Conservation (phyloP, 805 yeast genomes). For the Starmera amethionina region DNA sequence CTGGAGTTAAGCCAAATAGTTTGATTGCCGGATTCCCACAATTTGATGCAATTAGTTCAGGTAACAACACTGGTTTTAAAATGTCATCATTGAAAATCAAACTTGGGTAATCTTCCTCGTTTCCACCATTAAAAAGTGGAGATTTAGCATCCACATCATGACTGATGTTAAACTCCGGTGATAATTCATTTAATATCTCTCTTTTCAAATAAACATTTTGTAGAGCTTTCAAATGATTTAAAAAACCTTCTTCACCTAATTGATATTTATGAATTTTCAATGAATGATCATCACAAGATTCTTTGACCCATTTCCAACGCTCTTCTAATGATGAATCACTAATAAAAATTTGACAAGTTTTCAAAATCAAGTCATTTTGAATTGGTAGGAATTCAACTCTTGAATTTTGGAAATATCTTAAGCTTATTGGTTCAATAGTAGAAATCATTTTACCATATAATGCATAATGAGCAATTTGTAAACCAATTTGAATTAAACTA, state of each 20-base stretch:
- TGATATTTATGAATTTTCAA: conserved; percentile 40
- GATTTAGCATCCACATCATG: too few species aligned
- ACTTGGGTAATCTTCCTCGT: conserved; percentile 22
- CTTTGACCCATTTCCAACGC: conserved; percentile 40
- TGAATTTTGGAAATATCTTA: conserved; percentile 56
- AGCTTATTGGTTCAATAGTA: conserved; percentile 83
- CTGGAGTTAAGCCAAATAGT: conserved; percentile 86
- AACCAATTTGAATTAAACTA: conserved; percentile 82
- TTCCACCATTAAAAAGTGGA: too few species aligned
- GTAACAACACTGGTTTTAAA: conserved; percentile 26
- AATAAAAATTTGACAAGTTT: conserved; percentile 53
- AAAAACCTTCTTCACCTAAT: conserved; percentile 53
- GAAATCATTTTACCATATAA: conserved; percentile 84
- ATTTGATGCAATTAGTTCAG: conserved; percentile 49
- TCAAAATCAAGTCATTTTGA: conserved; percentile 42
- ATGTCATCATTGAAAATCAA: conserved; percentile 32
- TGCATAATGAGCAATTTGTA: conserved; percentile 87
- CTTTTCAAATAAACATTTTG: conserved; percentile 44
- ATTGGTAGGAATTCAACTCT: conserved; percentile 63
- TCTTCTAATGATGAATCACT: conserved; percentile 37
- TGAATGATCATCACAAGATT: conserved; percentile 44
- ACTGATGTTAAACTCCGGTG: conserved; percentile 29
- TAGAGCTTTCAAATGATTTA: conserved; percentile 60
- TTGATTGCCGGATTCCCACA: conserved; percentile 89
- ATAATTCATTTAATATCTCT: conserved; percentile 34